Percentiles rank a stretch among this genome's conserved stretches.
Evolutionary conservation across 2,329 filamentous ascomycete genomes (phyloP).

Genomic region (Nemania sp.): DNA sequence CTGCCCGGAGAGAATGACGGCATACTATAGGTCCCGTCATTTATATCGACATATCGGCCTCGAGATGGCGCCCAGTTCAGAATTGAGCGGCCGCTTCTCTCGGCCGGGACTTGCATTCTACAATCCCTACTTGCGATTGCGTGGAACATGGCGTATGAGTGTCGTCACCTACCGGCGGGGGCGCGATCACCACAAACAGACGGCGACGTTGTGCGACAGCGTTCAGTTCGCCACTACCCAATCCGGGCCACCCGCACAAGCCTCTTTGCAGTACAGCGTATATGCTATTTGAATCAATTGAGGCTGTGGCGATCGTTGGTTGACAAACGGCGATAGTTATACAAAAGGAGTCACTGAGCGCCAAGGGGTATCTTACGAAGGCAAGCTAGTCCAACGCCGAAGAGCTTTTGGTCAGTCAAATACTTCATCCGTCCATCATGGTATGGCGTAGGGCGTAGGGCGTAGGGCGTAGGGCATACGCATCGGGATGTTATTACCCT

Average conservation of each 20-base stretch:
- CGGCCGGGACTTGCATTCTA: neutral
- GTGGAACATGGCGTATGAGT: neutral
- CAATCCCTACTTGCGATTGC: neutral
- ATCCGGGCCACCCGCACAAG: neutral
- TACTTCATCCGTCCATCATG: neutral
- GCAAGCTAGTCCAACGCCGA: too few species aligned
- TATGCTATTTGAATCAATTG: neutral
- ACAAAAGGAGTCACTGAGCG: neutral
- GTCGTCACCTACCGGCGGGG: neutral
- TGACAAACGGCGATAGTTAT: neutral
- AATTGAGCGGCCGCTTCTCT: neutral
- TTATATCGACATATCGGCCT: neutral
- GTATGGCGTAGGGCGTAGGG: too few species aligned
- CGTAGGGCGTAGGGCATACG: neutral
- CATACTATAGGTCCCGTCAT: slow-evolving; percentile 67
- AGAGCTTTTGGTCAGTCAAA: neutral
- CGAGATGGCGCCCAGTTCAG: neutral
- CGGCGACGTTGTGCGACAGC: neutral
- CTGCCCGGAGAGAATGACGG: slow-evolving; percentile 92
- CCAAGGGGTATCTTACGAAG: neutral
- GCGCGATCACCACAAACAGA: neutral
- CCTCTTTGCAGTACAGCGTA: neutral
- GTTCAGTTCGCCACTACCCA: neutral
- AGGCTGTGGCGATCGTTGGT: neutral
- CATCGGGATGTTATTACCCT: neutral